Percentiles rank a stretch among this genome's conserved stretches.
These are phyloP conservation scores for Yamadazyma tumulicola DNA, from an alignment of 805 yeast genomes.

Conservation along the genomic window DNA sequence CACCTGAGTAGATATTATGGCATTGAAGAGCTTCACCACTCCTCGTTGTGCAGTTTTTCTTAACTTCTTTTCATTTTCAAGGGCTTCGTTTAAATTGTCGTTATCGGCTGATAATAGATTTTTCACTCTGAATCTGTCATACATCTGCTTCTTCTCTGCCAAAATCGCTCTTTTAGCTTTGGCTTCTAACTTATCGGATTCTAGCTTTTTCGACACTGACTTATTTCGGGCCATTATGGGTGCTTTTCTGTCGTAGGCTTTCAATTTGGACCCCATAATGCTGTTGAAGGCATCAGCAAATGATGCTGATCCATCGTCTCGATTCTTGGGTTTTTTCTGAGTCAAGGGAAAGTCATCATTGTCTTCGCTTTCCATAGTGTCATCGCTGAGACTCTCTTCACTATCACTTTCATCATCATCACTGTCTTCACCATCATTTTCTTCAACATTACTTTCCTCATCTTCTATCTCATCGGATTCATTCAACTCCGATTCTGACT, in stretches of 20 bases:
- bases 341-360: slow-evolving; percentile 31
- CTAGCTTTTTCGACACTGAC: slow-evolving; percentile 64
- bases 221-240: slow-evolving; percentile 89
- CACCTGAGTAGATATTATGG: slow-evolving; percentile 74
- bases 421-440: slow-evolving; percentile 4
- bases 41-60: slow-evolving; percentile 86
- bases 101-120: slow-evolving; percentile 65
- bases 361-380: slow-evolving; percentile 20
- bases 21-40: slow-evolving; percentile 80
- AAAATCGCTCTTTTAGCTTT: slow-evolving; percentile 72
- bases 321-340: slow-evolving; percentile 49
- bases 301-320: slow-evolving; percentile 67
- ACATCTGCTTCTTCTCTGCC: slow-evolving; percentile 64
- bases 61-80: slow-evolving; percentile 66
- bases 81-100: slow-evolving; percentile 49
- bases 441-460: slow-evolving; percentile 1
- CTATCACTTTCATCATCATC: slow-evolving; percentile 3
- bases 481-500: neutral
- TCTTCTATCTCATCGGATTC: slow-evolving; percentile 4
- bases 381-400: slow-evolving; percentile 5
- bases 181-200: slow-evolving; percentile 75
- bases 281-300: slow-evolving; percentile 85
- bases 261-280: slow-evolving; percentile 77
- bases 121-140: slow-evolving; percentile 64
- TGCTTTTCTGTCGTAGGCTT: slow-evolving; percentile 84